Conservation (phyloP, 306 rosid species). For the Heteromeles arbutifolia region DNA sequence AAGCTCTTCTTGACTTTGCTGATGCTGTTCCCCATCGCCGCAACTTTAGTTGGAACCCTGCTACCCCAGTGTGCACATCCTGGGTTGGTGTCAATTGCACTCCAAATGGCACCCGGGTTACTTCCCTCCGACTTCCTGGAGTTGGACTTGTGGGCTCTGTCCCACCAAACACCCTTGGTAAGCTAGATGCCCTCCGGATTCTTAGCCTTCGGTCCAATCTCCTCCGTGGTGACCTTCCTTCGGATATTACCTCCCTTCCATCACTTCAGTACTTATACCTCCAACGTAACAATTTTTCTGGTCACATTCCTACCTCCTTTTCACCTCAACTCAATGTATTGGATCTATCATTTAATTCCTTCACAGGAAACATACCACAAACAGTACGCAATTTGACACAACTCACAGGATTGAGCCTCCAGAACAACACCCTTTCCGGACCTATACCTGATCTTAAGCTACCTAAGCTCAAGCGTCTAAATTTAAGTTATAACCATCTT, state of each 20-base stretch:
- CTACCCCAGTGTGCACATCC: constrained; percentile 46
- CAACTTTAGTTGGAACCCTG: constrained; percentile 44
- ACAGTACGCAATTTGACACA: constrained; percentile 52
- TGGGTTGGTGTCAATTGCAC: constrained; percentile 66
- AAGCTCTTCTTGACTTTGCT: constrained; percentile 66
- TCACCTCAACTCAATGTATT: constrained; percentile 54
- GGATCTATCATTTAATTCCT: constrained; percentile 78
- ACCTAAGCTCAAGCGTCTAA: constrained; percentile 51
- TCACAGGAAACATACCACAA: constrained; percentile 58
- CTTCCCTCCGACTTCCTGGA: constrained; percentile 69
- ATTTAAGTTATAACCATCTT: constrained; percentile 76
- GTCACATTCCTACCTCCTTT: constrained; percentile 64
- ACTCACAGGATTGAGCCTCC: constrained; percentile 63
- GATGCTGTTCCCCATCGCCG: constrained; percentile 63
- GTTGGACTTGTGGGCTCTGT: constrained; percentile 70
- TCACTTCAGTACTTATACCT: constrained; percentile 64
- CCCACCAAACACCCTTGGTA: constrained; percentile 68
- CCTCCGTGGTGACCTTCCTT: constrained; percentile 60
- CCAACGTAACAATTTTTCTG: constrained; percentile 80
- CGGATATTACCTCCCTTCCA: constrained; percentile 75
- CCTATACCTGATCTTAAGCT: constrained; percentile 58
- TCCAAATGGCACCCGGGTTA: constrained; percentile 39
- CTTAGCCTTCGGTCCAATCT: constrained; percentile 88
- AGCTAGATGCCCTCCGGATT: constrained; percentile 53
- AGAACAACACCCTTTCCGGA: constrained; percentile 77